Evolutionary conservation across 2,329 filamentous ascomycete genomes (phyloP).

Genomic region (Biscogniauxia marginata): DNA sequence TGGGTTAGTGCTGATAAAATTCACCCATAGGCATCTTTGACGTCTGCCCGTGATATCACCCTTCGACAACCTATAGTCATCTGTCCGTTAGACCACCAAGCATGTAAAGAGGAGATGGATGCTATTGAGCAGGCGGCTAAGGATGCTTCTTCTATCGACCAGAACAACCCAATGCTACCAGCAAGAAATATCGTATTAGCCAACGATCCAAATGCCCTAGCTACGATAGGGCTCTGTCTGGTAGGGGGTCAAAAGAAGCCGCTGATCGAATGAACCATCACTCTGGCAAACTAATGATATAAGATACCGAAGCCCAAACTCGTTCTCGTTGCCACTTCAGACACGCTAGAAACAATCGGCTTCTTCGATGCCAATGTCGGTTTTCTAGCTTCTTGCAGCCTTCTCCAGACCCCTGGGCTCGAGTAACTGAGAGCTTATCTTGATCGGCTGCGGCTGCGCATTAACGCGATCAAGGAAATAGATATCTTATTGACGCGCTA

Average conservation of each 20-base stretch:
- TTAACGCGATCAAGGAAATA: not conserved
- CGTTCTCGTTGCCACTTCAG: not conserved
- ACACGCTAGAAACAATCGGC: not conserved
- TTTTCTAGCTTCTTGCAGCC: not conserved
- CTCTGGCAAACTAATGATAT: not conserved
- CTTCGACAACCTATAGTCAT: conserved; percentile 93
- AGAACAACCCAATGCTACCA: conserved; percentile 90
- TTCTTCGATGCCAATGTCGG: not conserved
- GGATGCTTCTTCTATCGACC: conserved; percentile 84
- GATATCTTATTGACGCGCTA: not conserved
- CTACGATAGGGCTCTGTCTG: conserved; percentile 61
- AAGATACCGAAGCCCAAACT: not conserved
- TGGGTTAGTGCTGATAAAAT: conserved; percentile 13
- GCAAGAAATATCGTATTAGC: conserved; percentile 78
- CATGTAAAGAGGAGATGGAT: conserved; percentile 98
- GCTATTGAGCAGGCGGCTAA: conserved; percentile 95
- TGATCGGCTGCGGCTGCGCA: not conserved
- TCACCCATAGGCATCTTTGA: conserved; percentile 72
- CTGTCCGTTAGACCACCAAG: conserved; percentile 90
- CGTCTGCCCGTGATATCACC: conserved; percentile 81
- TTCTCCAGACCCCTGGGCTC: not conserved
- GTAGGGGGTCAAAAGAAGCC: conserved; percentile 65
- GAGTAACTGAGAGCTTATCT: not conserved
- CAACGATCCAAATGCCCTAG: conserved; percentile 65
- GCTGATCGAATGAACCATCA: conserved; percentile 55